These are phyloP conservation scores for Xylaria sp. DNA, from an alignment of 2,329 filamentous ascomycete genomes.

Conservation along the genomic window DNA sequence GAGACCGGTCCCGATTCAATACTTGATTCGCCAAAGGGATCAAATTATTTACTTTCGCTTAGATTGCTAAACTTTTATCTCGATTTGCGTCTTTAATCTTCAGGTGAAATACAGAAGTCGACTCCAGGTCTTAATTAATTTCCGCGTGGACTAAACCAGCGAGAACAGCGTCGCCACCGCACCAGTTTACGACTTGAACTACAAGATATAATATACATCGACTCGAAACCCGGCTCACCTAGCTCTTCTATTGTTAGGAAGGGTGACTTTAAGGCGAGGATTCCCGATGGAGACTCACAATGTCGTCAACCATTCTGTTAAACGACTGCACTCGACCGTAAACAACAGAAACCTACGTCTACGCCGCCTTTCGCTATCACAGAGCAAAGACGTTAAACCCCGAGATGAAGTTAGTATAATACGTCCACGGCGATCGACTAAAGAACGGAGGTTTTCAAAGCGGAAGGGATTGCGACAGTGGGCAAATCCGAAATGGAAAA, in stretches of 20 bases:
- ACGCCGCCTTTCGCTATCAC: conserved; percentile 12
- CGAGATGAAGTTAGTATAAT: background rate
- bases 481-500: conserved; percentile 48
- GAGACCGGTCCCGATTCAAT: conserved; percentile 20
- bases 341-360: conserved; percentile 9
- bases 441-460: background rate
- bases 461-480: background rate
- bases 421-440: background rate
- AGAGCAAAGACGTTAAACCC: background rate
- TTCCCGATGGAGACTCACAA: conserved; percentile 12
- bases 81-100: background rate
- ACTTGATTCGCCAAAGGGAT: background rate
- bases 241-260: too few relatives aligned
- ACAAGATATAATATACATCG: too few relatives aligned
- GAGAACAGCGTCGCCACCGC: too few relatives aligned
- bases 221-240: too few relatives aligned
- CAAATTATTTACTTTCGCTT: background rate
- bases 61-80: background rate
- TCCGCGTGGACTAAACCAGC: background rate
- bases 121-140: background rate
- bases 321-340: conserved; percentile 8
- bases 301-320: conserved; percentile 9
- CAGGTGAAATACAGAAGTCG: background rate
- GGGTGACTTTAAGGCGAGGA: background rate
- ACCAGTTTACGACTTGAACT: too few relatives aligned